Conservation (phyloP, 2,329 filamentous ascomycete genomes). For the Epichloe baconii region DNA sequence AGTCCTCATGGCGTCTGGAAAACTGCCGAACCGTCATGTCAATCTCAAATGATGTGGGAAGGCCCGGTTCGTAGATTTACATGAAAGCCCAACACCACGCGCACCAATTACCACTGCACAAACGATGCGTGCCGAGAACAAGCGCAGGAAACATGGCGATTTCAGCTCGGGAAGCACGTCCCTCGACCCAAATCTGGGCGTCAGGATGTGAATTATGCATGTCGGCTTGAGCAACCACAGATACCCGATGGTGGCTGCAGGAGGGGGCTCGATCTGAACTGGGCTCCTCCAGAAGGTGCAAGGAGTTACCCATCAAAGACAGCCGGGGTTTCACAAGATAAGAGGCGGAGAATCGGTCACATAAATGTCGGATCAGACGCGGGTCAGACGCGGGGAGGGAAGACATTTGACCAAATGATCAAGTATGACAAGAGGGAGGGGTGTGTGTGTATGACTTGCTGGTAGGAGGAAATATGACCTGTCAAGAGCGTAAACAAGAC, state of each 20-base stretch:
- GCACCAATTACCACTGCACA: too few relatives aligned
- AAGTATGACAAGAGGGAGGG: not conserved
- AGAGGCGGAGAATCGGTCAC: not conserved
- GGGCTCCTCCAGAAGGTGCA: not conserved
- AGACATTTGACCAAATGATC: too few relatives aligned
- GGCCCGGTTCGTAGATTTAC: not conserved
- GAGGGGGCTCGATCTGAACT: not conserved
- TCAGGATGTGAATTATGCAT: not conserved
- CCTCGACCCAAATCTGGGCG: not conserved
- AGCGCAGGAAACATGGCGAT: too few relatives aligned
- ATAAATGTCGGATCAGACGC: not conserved
- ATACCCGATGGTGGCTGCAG: not conserved
- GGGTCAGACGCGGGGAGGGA: too few relatives aligned
- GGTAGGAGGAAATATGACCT: not conserved
- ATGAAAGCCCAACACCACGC: not conserved
- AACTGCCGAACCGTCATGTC: too few relatives aligned
- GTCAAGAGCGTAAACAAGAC: not conserved
- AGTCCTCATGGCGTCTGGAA: too few relatives aligned
- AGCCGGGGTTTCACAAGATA: not conserved
- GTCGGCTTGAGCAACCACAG: not conserved
- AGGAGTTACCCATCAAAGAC: not conserved
- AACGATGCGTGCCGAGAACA: not conserved
- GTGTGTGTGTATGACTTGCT: not conserved
- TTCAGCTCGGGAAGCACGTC: too few relatives aligned
- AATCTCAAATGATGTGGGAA: too few relatives aligned